These are phyloP conservation scores for Ananas comosus DNA, from an alignment of 176 grass and related monocot genomes.

Conservation along the genomic window DNA sequence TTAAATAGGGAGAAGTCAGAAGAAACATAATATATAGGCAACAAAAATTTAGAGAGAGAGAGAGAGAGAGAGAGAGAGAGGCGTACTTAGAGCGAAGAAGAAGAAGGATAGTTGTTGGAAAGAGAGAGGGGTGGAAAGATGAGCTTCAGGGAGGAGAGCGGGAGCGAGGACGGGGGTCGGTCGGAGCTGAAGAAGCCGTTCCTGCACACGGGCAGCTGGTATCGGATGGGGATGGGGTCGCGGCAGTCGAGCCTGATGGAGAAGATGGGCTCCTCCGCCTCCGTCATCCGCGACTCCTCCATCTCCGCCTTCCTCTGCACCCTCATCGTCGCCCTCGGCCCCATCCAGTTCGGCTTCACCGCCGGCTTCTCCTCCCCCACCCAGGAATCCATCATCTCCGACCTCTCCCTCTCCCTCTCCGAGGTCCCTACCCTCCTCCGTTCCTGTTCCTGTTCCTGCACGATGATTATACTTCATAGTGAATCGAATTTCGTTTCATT, in stretches of 20 bases:
- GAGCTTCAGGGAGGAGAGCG: constrained; percentile 36
- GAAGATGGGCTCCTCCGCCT: constrained; percentile 45
- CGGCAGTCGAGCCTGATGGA: constrained; percentile 61
- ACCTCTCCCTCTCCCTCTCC: constrained; percentile 69
- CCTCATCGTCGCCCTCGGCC: constrained; percentile 78
- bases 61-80: no score
- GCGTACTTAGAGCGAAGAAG: no score
- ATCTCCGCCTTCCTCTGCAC: constrained; percentile 93
- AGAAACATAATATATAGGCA: no score
- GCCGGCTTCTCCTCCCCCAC: constrained; percentile 78
- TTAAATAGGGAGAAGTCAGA: no score
- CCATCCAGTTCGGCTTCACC: constrained; percentile 94
- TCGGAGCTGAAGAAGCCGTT: constrained; percentile 55
- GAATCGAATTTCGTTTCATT: no score
- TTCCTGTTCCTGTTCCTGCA: no score
- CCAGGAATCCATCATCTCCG: constrained; percentile 51
- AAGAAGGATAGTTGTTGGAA: no score
- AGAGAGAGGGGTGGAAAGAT: background rate
- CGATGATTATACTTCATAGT: no score
- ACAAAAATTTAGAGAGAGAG: no score
- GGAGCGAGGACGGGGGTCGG: constrained; percentile 51
- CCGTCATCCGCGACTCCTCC: constrained; percentile 47
- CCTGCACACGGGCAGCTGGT: constrained; percentile 94
- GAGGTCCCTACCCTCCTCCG: no score
- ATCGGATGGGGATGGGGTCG: constrained; percentile 60